Conservation (phyloP, 2,329 filamentous ascomycete genomes). For the Hypoxylon sp. region DNA sequence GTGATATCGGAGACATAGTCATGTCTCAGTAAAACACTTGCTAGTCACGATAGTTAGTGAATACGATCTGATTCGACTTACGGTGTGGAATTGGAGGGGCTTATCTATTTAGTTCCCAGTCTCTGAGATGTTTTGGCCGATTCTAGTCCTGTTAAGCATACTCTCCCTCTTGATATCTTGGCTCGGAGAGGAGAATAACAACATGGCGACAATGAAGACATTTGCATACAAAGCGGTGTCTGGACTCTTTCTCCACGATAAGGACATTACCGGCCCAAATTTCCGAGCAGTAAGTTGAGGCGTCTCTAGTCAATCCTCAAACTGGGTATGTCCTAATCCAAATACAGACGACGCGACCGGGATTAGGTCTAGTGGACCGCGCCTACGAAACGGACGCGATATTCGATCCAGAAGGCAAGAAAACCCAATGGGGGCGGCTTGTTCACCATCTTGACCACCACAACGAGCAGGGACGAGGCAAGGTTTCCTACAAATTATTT, state of each 20-base stretch:
- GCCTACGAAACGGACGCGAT: conserved; percentile 39
- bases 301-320: not conserved
- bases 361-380: conserved; percentile 39
- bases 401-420: conserved; percentile 41
- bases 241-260: conserved; percentile 42
- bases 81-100: not conserved
- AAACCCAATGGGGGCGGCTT: conserved; percentile 69
- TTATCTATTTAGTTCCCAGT: conserved; percentile 10
- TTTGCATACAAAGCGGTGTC: conserved; percentile 34
- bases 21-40: not conserved
- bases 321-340: conserved; percentile 9
- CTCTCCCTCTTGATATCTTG: conserved; percentile 12
- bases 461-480: conserved; percentile 64
- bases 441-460: conserved; percentile 62
- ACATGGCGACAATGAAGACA: conserved; percentile 8
- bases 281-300: conserved; percentile 41
- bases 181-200: conserved; percentile 10
- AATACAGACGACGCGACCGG: conserved; percentile 31
- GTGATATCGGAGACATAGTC: conserved; percentile 2
- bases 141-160: conserved; percentile 13
- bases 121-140: conserved; percentile 9
- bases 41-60: conserved; percentile 4
- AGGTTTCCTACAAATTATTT: conserved; percentile 61
- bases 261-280: conserved; percentile 34
- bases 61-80: conserved; percentile 1